These are phyloP conservation scores for Alternaria sp. DNA, from an alignment of 2,329 filamentous ascomycete species.

Conservation along the genomic window DNA sequence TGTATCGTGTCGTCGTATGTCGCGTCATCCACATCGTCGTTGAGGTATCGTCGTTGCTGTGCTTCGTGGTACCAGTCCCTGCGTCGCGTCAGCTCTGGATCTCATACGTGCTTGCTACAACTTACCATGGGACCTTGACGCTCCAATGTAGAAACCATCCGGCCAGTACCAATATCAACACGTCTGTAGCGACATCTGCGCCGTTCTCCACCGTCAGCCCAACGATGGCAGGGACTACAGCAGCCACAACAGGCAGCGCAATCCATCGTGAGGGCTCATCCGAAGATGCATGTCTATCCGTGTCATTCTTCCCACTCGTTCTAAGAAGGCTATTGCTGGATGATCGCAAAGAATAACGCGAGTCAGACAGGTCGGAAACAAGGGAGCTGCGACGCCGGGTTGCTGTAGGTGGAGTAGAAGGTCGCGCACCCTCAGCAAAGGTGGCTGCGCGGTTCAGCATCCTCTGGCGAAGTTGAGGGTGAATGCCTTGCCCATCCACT, in stretches of 20 bases:
- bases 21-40: slow-evolving; percentile 32
- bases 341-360: slow-evolving; percentile 67
- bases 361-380: slow-evolving; percentile 80
- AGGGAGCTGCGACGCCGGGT: slow-evolving; percentile 74
- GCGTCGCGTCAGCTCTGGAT: slow-evolving; percentile 14
- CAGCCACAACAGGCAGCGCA: slow-evolving; percentile 81
- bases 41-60: slow-evolving; percentile 50
- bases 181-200: slow-evolving; percentile 81
- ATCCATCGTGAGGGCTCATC: slow-evolving; percentile 75
- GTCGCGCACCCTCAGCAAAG: slow-evolving; percentile 43
- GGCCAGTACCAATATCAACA: slow-evolving; percentile 80
- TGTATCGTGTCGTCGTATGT: slow-evolving; percentile 36
- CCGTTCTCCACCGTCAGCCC: slow-evolving; percentile 87
- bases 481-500: slow-evolving; percentile 33
- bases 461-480: slow-evolving; percentile 44
- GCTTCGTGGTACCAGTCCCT: slow-evolving; percentile 64
- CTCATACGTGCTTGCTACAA: neutral
- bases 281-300: slow-evolving; percentile 46
- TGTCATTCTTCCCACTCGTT: slow-evolving; percentile 48
- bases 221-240: slow-evolving; percentile 83
- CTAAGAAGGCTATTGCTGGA: slow-evolving; percentile 76
- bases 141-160: slow-evolving; percentile 93
- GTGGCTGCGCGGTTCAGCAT: slow-evolving; percentile 50
- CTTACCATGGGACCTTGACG: slow-evolving; percentile 84
- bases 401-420: slow-evolving; percentile 25